A percentile compares a stretch with the other conserved stretches of the same genome.
These are phyloP conservation scores for Trametes elegans DNA, from an alignment of 768 basidiomycete genomes.

Conservation along the genomic window DNA sequence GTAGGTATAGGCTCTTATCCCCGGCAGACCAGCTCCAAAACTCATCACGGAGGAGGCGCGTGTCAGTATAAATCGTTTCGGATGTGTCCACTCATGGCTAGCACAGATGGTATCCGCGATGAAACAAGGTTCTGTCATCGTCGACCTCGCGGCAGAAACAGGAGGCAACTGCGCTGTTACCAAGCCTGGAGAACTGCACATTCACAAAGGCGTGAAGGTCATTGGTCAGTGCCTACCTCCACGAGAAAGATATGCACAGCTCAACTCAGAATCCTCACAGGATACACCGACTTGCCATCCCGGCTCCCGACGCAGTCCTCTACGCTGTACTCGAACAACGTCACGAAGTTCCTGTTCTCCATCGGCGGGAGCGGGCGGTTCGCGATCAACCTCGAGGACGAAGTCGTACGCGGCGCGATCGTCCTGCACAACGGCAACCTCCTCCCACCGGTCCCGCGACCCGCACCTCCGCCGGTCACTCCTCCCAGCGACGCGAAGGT, in stretches of 20 bases:
- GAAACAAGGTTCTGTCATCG: slow-evolving; percentile 89
- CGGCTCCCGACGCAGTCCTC: slow-evolving; percentile 87
- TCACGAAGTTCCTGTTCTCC: slow-evolving; percentile 85
- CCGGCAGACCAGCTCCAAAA: slow-evolving; percentile 84
- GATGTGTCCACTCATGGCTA: not conserved
- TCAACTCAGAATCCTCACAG: slow-evolving; percentile 34
- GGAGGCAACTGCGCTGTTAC: slow-evolving; percentile 91
- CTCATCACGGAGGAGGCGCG: slow-evolving; percentile 68
- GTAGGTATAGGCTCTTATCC: slow-evolving; percentile 64
- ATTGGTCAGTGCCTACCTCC: slow-evolving; percentile 50
- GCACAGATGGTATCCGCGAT: slow-evolving; percentile 77
- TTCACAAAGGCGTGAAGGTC: slow-evolving; percentile 76
- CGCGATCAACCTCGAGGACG: slow-evolving; percentile 71
- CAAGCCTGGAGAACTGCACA: slow-evolving; percentile 66
- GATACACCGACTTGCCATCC: slow-evolving; percentile 85
- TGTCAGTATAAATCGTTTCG: not conserved
- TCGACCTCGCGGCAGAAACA: slow-evolving; percentile 83
- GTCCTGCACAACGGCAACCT: slow-evolving; percentile 67
- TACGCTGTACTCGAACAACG: slow-evolving; percentile 88
- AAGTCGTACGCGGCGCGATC: slow-evolving; percentile 80
- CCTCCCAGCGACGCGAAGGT: slow-evolving; percentile 48
- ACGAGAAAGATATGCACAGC: not conserved
- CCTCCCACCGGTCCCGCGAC: slow-evolving; percentile 66
- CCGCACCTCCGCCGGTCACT: slow-evolving; percentile 59
- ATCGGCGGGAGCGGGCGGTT: slow-evolving; percentile 62